Evolutionary conservation across 2,329 filamentous ascomycete genomes (phyloP).

Genomic region (Leptographium radiaticola): DNA sequence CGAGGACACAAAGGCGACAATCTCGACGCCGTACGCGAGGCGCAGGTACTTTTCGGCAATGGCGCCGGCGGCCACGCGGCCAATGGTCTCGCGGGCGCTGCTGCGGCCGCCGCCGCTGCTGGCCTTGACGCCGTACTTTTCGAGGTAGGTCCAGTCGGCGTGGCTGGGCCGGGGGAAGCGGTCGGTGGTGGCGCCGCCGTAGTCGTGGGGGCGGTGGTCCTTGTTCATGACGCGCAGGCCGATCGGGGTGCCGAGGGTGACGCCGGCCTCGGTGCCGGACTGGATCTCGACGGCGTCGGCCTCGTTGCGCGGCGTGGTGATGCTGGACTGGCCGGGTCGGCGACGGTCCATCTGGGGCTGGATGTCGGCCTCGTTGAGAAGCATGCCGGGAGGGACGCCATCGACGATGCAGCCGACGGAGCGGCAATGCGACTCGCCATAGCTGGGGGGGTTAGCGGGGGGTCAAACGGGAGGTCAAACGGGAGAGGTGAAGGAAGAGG

Average conservation of each 20-base stretch:
- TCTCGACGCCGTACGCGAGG: constrained; percentile 73
- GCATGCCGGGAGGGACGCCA: constrained; percentile 76
- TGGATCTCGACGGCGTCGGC: constrained; percentile 87
- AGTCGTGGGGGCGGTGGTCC: constrained; percentile 87
- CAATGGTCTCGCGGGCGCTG: constrained; percentile 91
- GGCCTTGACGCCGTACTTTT: constrained; percentile 94
- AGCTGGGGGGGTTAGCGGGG: constrained; percentile 19
- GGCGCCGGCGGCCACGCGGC: constrained; percentile 78
- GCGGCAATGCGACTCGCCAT: constrained; percentile 58
- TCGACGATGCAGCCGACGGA: constrained; percentile 94
- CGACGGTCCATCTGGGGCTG: constrained; percentile 90
- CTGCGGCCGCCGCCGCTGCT: constrained; percentile 80
- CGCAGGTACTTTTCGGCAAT: constrained; percentile 88
- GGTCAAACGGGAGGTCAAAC: background rate
- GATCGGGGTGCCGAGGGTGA: constrained; percentile 85
- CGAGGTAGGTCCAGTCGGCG: constrained; percentile 92
- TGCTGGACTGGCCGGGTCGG: constrained; percentile 74
- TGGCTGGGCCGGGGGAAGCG: constrained; percentile 82
- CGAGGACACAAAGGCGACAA: constrained; percentile 78
- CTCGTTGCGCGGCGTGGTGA: constrained; percentile 87
- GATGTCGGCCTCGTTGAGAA: constrained; percentile 74
- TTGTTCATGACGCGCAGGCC: constrained; percentile 79
- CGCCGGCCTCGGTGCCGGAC: constrained; percentile 79
- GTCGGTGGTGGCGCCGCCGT: constrained; percentile 82
- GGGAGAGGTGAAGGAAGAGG: background rate